Evolutionary conservation across 2,329 filamentous ascomycete genomes (phyloP).

Genomic region (Helminthosporium solani): DNA sequence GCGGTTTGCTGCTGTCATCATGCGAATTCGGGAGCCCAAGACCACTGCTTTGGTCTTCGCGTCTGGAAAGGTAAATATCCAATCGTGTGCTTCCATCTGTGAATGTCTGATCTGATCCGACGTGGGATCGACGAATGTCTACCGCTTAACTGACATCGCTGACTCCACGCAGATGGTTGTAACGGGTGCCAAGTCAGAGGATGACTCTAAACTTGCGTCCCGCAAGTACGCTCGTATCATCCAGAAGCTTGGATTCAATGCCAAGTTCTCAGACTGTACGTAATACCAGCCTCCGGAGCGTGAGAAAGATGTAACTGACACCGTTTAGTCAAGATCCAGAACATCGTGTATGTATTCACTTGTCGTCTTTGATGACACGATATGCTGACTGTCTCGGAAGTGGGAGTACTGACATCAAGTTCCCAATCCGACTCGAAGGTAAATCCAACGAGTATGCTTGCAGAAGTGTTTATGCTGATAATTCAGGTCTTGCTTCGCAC

Average conservation of each 20-base stretch:
- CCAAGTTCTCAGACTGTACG: conserved; percentile 99
- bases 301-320: too few species aligned
- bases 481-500: conserved; percentile 90
- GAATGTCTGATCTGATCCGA: too few species aligned
- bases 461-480: neutral
- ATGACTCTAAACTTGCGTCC: conserved; percentile 94
- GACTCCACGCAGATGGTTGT: too few species aligned
- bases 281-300: too few species aligned
- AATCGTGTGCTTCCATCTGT: too few species aligned
- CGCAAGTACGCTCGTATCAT: conserved; percentile 99
- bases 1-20: conserved; percentile 99
- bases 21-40: conserved; percentile 99
- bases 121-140: too few species aligned
- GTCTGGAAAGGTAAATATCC: conserved; percentile 98
- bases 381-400: neutral
- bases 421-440: conserved; percentile 72
- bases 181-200: conserved; percentile 95
- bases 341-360: neutral
- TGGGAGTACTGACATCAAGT: conserved; percentile 98
- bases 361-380: too few species aligned
- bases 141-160: too few species aligned
- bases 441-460: neutral
- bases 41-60: conserved; percentile 98
- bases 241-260: conserved; percentile 98
- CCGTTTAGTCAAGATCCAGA: conserved; percentile 88